These are phyloP conservation scores for Auricularia sp. DNA, from an alignment of 768 basidiomycete genomes.

Conservation along the genomic window DNA sequence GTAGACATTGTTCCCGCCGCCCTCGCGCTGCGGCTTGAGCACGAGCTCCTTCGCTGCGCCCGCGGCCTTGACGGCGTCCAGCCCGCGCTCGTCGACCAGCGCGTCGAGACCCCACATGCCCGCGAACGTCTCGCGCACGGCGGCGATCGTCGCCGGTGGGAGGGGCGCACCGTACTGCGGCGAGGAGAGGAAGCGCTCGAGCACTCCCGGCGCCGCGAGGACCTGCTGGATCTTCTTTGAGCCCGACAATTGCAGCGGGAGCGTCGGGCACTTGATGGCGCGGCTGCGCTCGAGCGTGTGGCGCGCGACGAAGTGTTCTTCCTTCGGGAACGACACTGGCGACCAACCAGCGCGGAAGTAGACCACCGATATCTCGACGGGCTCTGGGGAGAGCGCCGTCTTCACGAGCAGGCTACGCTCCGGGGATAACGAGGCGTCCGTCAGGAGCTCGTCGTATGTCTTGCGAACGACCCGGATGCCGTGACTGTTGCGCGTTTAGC, in stretches of 20 bases:
- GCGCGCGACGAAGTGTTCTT: conserved; percentile 59
- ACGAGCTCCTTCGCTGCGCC: conserved; percentile 59
- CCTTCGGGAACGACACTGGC: conserved; percentile 66
- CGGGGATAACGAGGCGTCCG: conserved; percentile 43
- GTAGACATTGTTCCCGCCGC: conserved; percentile 95
- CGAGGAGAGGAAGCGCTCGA: conserved; percentile 58
- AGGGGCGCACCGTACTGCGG: conserved; percentile 26
- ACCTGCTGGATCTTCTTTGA: conserved; percentile 94
- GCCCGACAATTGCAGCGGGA: conserved; percentile 89
- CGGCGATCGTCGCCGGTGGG: conserved; percentile 31
- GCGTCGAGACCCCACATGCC: conserved; percentile 71
- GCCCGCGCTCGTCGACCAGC: conserved; percentile 21
- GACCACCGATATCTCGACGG: conserved; percentile 69
- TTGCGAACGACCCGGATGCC: conserved; percentile 64
- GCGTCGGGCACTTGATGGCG: conserved; percentile 88
- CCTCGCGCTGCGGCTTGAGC: conserved; percentile 95
- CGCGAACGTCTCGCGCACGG: conserved; percentile 72
- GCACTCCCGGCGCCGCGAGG: conserved; percentile 57
- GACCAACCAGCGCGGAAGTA: conserved; percentile 90
- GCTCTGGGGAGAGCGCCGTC: conserved; percentile 24
- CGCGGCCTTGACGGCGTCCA: conserved; percentile 34
- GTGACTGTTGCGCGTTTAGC: conserved; percentile 38
- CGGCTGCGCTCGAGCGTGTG: conserved; percentile 66
- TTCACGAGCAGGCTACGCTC: conserved; percentile 13
- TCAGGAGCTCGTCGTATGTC: conserved; percentile 59